Conservation (phyloP, 805 yeast genomes). For the Yarrowia divulgata region DNA sequence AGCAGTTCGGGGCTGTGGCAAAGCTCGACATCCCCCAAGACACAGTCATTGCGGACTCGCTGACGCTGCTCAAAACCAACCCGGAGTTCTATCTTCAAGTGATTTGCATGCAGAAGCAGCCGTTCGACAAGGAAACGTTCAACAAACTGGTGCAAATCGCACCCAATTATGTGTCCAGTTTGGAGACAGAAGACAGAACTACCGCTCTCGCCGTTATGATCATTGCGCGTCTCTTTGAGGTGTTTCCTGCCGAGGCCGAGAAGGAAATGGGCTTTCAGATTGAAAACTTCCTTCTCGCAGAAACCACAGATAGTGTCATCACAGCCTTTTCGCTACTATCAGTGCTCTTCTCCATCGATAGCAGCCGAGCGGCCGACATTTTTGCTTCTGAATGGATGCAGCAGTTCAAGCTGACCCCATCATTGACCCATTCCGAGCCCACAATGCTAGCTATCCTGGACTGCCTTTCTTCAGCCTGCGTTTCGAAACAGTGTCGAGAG, state of each 20-base stretch:
- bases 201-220: slow-evolving; percentile 31
- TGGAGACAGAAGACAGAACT: slow-evolving; percentile 8
- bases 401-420: slow-evolving; percentile 41
- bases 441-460: slow-evolving; percentile 47
- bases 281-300: slow-evolving; percentile 29
- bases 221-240: slow-evolving; percentile 23
- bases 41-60: not conserved
- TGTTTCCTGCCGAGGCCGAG: slow-evolving; percentile 22
- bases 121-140: slow-evolving; percentile 19
- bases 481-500: slow-evolving; percentile 47
- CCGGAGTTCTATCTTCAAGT: slow-evolving; percentile 39
- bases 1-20: slow-evolving; percentile 1
- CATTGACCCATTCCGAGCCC: slow-evolving; percentile 42
- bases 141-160: slow-evolving; percentile 26
- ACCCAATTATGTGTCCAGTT: slow-evolving; percentile 26
- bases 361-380: slow-evolving; percentile 44
- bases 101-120: slow-evolving; percentile 33
- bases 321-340: slow-evolving; percentile 47
- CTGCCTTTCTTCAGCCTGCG: slow-evolving; percentile 51
- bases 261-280: slow-evolving; percentile 31
- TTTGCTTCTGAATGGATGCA: slow-evolving; percentile 44
- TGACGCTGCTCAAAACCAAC: slow-evolving; percentile 11
- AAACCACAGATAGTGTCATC: slow-evolving; percentile 10
- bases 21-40: slow-evolving; percentile 18
- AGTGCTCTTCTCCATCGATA: slow-evolving; percentile 47